phyloP scores from a whole-genome alignment of 148 eudicot species.

The Amaranthus hypochondriacus region DNA sequence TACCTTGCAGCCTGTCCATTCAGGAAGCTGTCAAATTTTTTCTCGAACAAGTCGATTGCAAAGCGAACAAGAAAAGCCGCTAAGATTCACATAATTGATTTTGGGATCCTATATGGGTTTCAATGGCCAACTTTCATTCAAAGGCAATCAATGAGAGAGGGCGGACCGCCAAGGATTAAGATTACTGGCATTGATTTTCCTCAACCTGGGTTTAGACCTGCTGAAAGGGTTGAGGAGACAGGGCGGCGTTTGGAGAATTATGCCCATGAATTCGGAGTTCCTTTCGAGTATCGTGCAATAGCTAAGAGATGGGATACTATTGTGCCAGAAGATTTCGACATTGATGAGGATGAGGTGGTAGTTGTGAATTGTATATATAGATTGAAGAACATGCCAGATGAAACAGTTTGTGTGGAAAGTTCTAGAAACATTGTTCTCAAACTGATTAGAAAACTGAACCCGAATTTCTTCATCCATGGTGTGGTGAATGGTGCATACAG shows the following conservation, averaged over 20 bases:
- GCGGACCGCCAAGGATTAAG: conserved; percentile 55
- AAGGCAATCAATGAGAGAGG: conserved; percentile 37
- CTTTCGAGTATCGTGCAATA: conserved; percentile 53
- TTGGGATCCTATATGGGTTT: conserved; percentile 62
- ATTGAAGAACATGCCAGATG: conserved; percentile 55
- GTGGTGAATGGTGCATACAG: conserved; percentile 57
- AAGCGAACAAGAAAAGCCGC: conserved; percentile 26
- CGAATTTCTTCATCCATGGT: conserved; percentile 51
- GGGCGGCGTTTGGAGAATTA: conserved; percentile 55
- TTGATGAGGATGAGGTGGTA: conserved; percentile 52
- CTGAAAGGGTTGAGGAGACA: conserved; percentile 55
- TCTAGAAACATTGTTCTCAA: conserved; percentile 45
- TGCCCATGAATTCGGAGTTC: conserved; percentile 49
- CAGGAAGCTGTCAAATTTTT: conserved; percentile 45
- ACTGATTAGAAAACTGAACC: conserved; percentile 45
- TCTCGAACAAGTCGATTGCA: conserved; percentile 42
- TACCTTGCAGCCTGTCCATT: conserved; percentile 61
- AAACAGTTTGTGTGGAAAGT: conserved; percentile 44
- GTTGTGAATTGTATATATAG: conserved; percentile 54
- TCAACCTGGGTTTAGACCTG: conserved; percentile 62
- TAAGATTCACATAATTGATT: conserved; percentile 55
- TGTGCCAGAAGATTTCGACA: conserved; percentile 46
- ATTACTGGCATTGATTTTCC: conserved; percentile 72
- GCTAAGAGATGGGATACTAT: conserved; percentile 64
- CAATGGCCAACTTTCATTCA: conserved; percentile 71